Base-by-base conservation (phyloP, 306 rosid species). In the Glycine tomentella region DNA sequence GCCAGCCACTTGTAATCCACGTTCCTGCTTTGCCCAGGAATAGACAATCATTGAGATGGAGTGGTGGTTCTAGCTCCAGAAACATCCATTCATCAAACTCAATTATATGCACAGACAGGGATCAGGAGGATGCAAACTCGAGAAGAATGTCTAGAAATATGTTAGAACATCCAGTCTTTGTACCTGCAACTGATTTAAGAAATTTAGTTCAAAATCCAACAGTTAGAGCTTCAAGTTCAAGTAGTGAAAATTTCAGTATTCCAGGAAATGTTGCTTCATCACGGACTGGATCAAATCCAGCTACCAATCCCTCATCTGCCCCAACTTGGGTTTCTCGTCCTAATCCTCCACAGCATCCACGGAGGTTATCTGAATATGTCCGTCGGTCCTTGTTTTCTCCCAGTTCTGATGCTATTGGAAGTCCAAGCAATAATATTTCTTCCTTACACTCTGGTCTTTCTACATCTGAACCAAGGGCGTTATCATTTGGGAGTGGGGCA, bases 361-460 rank as follows among this genome's bases (percentile, higher is more conserved):
- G 94, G 72, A 91, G 97, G 79, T 74, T 93, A 46, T 81, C 94
- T 6, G 97, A 90, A 81, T 90, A 84, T 87, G 91, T 90, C 13
- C 92, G 97, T 9, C 90, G 93, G 62, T 87, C 93, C 57, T 82
- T 91, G 84, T 87, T 89, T 82, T 84, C 97, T 77, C 82, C 90
- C 40, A 87, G 90, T 40, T 75, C 83, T n/a, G 98, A 90, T 67
- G 69, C 91, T 59, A 75, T 83, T 53, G 93, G 91, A 36, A 88
- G 84, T 74, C 90, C 85, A 58, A 80, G 82, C 74, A 71, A 84
- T 81, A 86, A 77, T 76, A 81, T 58, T 67, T 67, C 87, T 84
- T 85, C 92, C 31, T 48, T 87, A 75, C 93, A 80, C 69, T 42
- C 93, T 72, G 91, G 88, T 81, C 87, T 87, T 63, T 51, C 87